Evolutionary conservation across 257 asterid genomes (phyloP).

Genomic region (Mitragyna speciosa): DNA sequence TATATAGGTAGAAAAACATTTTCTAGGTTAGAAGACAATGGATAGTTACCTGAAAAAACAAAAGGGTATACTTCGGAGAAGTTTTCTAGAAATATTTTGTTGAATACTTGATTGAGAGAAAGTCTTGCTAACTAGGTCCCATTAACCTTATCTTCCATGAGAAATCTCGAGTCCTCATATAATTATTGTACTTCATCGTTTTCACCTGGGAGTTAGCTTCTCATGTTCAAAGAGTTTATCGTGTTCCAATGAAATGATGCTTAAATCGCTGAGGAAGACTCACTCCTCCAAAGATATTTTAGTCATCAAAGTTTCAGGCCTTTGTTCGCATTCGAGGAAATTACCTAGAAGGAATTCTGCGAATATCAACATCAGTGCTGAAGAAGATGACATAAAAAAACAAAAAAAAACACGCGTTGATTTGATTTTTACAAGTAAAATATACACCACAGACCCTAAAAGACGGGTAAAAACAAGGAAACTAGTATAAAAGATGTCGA

Average conservation of each 20-base stretch:
- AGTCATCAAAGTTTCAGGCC: background rate
- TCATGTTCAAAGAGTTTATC: background rate
- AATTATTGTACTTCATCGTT: too few species aligned
- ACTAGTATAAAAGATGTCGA: background rate
- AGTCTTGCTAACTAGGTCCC: background rate
- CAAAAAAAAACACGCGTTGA: too few species aligned
- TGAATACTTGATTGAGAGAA: too few species aligned
- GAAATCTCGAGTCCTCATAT: background rate
- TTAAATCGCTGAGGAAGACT: background rate
- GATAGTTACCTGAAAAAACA: too few species aligned
- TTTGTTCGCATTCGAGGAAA: background rate
- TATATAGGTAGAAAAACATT: too few species aligned
- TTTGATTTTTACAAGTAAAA: too few species aligned
- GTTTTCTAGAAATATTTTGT: background rate
- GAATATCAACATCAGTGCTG: background rate
- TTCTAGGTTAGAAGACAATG: too few species aligned
- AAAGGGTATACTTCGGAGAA: too few species aligned
- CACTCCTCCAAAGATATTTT: background rate
- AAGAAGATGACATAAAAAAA: background rate
- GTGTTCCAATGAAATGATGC: too few species aligned
- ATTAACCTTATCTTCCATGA: background rate
- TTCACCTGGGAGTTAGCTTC: background rate
- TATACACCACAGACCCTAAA: background rate
- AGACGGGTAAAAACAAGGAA: background rate
- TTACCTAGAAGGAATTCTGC: background rate